Conservation (phyloP, 108 stramenopile genomes). For the Ochromonas danica region DNA sequence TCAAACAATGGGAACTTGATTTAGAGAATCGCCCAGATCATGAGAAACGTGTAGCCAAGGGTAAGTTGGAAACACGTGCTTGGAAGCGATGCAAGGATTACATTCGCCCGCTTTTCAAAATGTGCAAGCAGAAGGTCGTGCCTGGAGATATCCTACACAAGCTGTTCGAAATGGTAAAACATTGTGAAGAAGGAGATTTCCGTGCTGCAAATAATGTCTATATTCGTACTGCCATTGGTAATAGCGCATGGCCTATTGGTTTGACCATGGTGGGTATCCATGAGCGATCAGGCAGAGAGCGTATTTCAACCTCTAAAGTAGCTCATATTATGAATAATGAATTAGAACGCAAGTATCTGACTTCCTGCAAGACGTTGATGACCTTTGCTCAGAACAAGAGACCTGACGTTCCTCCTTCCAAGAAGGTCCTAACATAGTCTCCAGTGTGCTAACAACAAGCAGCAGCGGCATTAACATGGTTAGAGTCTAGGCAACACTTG, state of each 20-base stretch:
- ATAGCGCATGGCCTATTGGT: constrained; percentile 97
- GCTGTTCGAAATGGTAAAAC: constrained; percentile 75
- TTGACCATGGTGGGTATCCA: constrained; percentile 99
- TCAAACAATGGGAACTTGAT: constrained; percentile 81
- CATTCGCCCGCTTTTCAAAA: constrained; percentile 82
- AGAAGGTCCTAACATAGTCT: constrained; percentile 33
- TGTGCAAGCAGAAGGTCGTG: constrained; percentile 54
- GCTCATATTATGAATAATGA: constrained; percentile 65
- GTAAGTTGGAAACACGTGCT: constrained; percentile 82
- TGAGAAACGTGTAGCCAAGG: constrained; percentile 62
- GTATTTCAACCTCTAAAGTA: constrained; percentile 68
- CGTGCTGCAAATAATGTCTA: constrained; percentile 89
- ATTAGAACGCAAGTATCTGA: constrained; percentile 85
- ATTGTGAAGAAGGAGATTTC: constrained; percentile 83
- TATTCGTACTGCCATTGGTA: constrained; percentile 86
- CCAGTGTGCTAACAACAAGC: no score
- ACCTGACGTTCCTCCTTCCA: constrained; percentile 59
- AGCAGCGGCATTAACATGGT: no score
- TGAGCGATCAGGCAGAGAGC: constrained; percentile 84
- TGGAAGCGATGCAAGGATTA: constrained; percentile 92
- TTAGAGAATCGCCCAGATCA: constrained; percentile 66
- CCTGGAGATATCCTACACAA: constrained; percentile 44
- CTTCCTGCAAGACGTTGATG: constrained; percentile 91
- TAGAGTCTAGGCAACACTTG: no score
- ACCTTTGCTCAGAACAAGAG: constrained; percentile 80